A percentile compares a stretch with the other conserved stretches of the same genome.
Conservation (phyloP, 139 green algal genomes). For the Medakamo hakoo region DNA sequence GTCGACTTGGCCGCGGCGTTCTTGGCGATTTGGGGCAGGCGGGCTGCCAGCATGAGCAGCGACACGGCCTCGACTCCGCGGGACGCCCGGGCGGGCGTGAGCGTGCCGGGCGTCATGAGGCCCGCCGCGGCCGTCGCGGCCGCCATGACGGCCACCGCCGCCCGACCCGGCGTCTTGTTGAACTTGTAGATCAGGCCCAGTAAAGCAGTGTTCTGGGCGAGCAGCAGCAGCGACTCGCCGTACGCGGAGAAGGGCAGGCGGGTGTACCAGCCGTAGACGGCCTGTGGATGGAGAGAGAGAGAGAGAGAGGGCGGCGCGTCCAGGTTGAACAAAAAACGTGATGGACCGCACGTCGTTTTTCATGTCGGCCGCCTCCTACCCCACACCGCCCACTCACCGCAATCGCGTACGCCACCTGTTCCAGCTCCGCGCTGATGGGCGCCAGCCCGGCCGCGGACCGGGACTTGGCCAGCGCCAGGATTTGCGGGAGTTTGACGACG, state of each 20-base stretch:
- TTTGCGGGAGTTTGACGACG: slow-evolving; percentile 52
- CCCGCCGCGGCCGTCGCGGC: too few species aligned
- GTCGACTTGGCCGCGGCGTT: slow-evolving; percentile 19
- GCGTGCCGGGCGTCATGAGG: neutral
- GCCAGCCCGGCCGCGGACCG: slow-evolving; percentile 33
- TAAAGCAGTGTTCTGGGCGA: slow-evolving; percentile 32
- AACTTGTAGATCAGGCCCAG: slow-evolving; percentile 43
- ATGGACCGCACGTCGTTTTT: too few species aligned
- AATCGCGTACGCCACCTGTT: slow-evolving; percentile 33
- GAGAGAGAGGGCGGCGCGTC: too few species aligned
- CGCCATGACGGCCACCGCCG: neutral
- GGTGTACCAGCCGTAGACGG: slow-evolving; percentile 33
- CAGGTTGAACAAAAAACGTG: too few species aligned
- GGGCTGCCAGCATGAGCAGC: slow-evolving; percentile 28
- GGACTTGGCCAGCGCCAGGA: slow-evolving; percentile 16
- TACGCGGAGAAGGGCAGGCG: slow-evolving; percentile 45
- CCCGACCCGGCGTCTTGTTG: neutral
- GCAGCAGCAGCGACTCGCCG: slow-evolving; percentile 32
- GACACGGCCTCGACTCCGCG: neutral
- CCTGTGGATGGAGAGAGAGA: too few species aligned
- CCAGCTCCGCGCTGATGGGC: slow-evolving; percentile 37
- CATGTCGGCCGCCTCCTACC: too few species aligned
- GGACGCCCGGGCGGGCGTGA: neutral
- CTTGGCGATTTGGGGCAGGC: slow-evolving; percentile 38
- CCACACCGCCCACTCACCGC: too few species aligned